These are phyloP conservation scores for Mediolabrus comicus DNA, from an alignment of 108 stramenopile genomes.

Conservation along the genomic window DNA sequence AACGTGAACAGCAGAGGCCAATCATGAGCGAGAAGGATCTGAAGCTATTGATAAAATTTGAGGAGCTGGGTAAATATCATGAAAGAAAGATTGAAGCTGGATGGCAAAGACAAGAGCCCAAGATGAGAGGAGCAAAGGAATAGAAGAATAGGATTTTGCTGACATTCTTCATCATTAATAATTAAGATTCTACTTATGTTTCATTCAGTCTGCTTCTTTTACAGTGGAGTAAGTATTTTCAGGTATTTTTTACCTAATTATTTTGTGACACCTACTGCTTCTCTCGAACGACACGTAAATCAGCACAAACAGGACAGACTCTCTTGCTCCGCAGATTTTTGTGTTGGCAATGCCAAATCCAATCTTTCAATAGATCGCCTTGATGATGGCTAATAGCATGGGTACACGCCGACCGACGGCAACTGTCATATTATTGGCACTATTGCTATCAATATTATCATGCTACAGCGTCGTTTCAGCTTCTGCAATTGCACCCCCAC, in stretches of 20 bases:
- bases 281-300: no score
- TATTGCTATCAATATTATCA: not conserved
- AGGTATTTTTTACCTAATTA: no score
- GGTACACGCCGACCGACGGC: not conserved
- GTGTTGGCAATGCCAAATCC: no score
- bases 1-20: not conserved
- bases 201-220: no score
- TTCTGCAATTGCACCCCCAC: conserved; percentile 4
- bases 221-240: no score
- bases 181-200: no score
- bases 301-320: no score
- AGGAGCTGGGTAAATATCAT: conserved; percentile 11
- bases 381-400: not conserved
- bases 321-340: no score
- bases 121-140: conserved; percentile 17
- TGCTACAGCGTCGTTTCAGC: not conserved
- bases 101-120: conserved; percentile 21
- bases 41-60: conserved; percentile 10
- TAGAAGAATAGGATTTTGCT: no score
- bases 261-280: no score
- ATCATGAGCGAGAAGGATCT: conserved; percentile 14
- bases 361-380: not conserved
- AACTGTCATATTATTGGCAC: not conserved
- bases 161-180: no score
- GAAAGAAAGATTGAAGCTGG: conserved; percentile 23